These are phyloP conservation scores for Trametopsis cervina DNA, from an alignment of 768 basidiomycete genomes.

Conservation along the genomic window DNA sequence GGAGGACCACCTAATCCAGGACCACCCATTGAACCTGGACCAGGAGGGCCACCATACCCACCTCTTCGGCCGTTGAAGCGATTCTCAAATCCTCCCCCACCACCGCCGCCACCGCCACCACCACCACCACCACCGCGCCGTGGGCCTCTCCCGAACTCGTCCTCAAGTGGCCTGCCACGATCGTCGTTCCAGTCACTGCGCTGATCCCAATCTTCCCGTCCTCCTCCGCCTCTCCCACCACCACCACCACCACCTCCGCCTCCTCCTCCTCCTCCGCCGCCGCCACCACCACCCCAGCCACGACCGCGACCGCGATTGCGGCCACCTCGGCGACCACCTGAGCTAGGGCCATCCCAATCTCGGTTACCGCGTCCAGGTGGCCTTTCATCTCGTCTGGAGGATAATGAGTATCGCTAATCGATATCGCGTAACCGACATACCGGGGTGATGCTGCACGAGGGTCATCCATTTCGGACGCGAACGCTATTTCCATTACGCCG, in stretches of 20 bases:
- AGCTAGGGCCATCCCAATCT: constrained; percentile 41
- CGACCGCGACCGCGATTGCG: constrained; percentile 30
- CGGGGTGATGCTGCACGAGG: constrained; percentile 36
- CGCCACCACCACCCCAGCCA: constrained; percentile 35
- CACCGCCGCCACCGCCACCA: constrained; percentile 13
- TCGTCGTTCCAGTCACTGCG: constrained; percentile 25
- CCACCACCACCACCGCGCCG: constrained; percentile 13
- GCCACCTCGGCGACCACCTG: constrained; percentile 27
- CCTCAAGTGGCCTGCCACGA: constrained; percentile 15
- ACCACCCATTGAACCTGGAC: constrained; percentile 15
- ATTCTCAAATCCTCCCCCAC: constrained; percentile 19
- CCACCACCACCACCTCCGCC: constrained; percentile 24
- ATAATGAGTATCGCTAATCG: too few species aligned
- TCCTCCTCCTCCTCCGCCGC: constrained; percentile 26
- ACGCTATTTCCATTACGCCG: constrained; percentile 82
- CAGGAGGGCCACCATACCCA: constrained; percentile 22
- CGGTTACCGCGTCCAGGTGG: constrained; percentile 28
- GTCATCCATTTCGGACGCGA: constrained; percentile 70
- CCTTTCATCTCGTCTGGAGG: constrained; percentile 27
- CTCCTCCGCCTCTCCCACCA: constrained; percentile 20
- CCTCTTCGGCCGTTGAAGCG: constrained; percentile 21
- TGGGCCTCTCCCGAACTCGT: constrained; percentile 19
- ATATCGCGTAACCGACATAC: too few species aligned
- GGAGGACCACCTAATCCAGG: constrained; percentile 11
- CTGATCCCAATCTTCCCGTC: constrained; percentile 18